Percentiles rank a stretch among this genome's conserved stretches.
Conservation (phyloP, 352 stramenopile genomes). For the Pythium volutum region DNA sequence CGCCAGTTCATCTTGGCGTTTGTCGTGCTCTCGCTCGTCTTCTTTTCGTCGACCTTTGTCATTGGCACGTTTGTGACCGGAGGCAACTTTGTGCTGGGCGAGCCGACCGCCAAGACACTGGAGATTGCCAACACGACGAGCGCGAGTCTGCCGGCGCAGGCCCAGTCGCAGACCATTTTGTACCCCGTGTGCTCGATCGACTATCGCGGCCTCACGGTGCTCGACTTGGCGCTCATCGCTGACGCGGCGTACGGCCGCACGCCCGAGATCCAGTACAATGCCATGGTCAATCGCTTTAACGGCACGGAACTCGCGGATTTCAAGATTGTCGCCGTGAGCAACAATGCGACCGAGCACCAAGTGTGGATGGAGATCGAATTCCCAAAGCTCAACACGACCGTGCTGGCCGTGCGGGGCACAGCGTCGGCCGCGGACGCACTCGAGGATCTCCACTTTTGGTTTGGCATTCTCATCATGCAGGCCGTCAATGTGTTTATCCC, state of each 20-base stretch:
- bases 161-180: constrained; percentile 39
- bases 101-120: constrained; percentile 39
- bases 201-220: constrained; percentile 56
- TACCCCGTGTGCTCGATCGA: constrained; percentile 82
- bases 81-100: constrained; percentile 76
- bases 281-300: constrained; percentile 78
- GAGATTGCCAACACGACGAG: constrained; percentile 26
- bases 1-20: no score
- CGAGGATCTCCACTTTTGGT: constrained; percentile 87
- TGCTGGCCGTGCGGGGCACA: constrained; percentile 79
- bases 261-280: constrained; percentile 64
- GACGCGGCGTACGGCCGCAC: constrained; percentile 80
- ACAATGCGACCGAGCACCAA: constrained; percentile 60
- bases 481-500: constrained; percentile 82
- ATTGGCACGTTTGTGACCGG: constrained; percentile 85
- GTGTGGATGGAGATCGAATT: constrained; percentile 87
- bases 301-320: constrained; percentile 73
- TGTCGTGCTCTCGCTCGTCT: constrained; percentile 80
- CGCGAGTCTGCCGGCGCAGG: constrained; percentile 11
- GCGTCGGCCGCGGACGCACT: constrained; percentile 82
- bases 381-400: constrained; percentile 77
- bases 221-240: constrained; percentile 84
- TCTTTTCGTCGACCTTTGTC: constrained; percentile 88
- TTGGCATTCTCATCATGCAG: constrained; percentile 86
- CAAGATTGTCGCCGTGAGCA: constrained; percentile 67